These are phyloP conservation scores for Pichia cabralensis DNA, from an alignment of 805 yeast species.

Conservation along the genomic window DNA sequence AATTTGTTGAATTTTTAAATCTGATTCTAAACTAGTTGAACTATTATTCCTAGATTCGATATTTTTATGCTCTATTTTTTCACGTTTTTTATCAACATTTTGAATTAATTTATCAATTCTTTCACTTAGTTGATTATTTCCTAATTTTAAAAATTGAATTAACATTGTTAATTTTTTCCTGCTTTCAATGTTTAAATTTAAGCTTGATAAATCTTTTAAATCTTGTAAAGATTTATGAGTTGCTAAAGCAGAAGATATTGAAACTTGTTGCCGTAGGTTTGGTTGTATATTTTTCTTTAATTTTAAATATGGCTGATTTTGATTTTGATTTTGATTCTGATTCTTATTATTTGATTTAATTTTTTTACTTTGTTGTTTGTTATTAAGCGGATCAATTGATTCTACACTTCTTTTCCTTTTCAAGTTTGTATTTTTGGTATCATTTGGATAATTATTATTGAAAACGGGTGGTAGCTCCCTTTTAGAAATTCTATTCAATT, in stretches of 20 bases:
- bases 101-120: conserved; percentile 47
- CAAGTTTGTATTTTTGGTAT: not conserved
- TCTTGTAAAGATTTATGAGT: conserved; percentile 25
- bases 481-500: no score
- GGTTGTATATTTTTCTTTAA: conserved; percentile 17
- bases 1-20: conserved; percentile 33
- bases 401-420: no score
- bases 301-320: no score
- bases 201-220: conserved; percentile 25
- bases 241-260: conserved; percentile 22
- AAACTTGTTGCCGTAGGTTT: conserved; percentile 14
- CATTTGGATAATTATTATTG: not conserved
- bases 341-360: not conserved
- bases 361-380: not conserved
- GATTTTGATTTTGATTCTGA: not conserved
- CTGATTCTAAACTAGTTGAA: conserved; percentile 11
- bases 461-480: no score
- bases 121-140: conserved; percentile 64
- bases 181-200: conserved; percentile 45
- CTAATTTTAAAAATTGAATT: conserved; percentile 67
- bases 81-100: conserved; percentile 19
- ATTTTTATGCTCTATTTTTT: conserved; percentile 4
- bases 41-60: not conserved
- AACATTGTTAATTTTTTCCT: conserved; percentile 69
- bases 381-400: no score